Base-by-base conservation (phyloP, 495 filamentous ascomycete species). In the Aeminium ludgeri region DNA sequence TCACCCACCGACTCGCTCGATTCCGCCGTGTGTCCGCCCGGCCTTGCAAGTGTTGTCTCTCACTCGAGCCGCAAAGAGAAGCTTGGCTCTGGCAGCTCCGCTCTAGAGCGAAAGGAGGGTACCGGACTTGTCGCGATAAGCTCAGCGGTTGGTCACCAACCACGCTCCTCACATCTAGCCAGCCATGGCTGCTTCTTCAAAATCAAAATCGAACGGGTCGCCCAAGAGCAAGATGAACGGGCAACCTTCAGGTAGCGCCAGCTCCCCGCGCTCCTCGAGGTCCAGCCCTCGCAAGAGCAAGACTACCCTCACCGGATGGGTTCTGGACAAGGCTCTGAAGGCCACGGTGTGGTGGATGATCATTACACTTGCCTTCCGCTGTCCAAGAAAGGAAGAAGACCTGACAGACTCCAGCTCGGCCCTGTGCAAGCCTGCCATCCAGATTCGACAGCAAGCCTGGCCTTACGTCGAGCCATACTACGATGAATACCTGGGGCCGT, bases 401-500 rank as follows among this genome's bases (percentile, higher is more conserved):
- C 64, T 87, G 52, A 76, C 69, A 34, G 70, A 79, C 19, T 58
- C 66, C 17, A 86, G 85, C 10, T 83, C 87, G 2, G 65, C 60
- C 36, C 73, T 96, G 23, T 99, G 91, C 67, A 78, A 77, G 53
- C 80, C 82, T 3, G 91, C 87, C 54, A 70, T 94, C 38, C 65
- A 75, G 36, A 61, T 73, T 38, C 75, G 76, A 42, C 70, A 77
- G 2, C 66, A 78, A 30, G 61, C 83, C 34, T 59, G 70, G 20
- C 89, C 91, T 6, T 76, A 89, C 55, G 48, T 91, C 27, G 65
- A 74, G 34, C 91, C 91, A 17, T 95, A 94, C 61, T 96, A 94
- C 56, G 64, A 86, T 44, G 53, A 67, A 25, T 94, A 94, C 51
- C 76, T 77, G 5, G 80, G 78, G 1, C 84, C 81, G 10, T 84